phyloP scores from a whole-genome alignment of 306 rosid genomes.

The Vicia villosa region DNA sequence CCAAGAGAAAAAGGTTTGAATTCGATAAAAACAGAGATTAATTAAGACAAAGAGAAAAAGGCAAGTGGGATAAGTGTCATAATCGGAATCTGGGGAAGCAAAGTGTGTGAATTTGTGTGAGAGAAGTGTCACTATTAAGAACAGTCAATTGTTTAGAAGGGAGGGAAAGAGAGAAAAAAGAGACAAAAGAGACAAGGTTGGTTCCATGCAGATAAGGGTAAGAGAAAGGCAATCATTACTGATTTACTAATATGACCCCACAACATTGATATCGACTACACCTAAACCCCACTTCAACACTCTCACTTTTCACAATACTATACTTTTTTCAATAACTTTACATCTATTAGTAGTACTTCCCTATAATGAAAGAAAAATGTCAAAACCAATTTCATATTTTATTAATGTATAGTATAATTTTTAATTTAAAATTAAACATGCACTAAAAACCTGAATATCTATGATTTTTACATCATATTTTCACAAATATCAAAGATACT shows the following conservation, averaged over 20 bases:
- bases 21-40: neutral
- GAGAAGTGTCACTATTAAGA: constrained; percentile 47
- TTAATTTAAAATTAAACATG: no score
- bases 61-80: constrained; percentile 37
- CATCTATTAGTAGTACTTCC: no score
- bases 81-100: constrained; percentile 9
- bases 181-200: constrained; percentile 18
- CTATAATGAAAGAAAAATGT: no score
- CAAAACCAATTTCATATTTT: no score
- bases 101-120: constrained; percentile 28
- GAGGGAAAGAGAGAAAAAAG: constrained; percentile 25
- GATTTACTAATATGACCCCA: constrained; percentile 51
- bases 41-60: constrained; percentile 20
- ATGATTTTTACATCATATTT: no score
- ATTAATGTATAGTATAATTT: no score
- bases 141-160: constrained; percentile 46
- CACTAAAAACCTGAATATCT: no score
- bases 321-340: no score
- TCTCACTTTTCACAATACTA: neutral
- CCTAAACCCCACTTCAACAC: constrained; percentile 52
- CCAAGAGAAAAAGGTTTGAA: neutral
- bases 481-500: no score
- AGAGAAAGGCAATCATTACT: constrained; percentile 50
- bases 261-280: constrained; percentile 59
- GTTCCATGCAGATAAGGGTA: constrained; percentile 48